Evolutionary conservation across 352 stramenopile genomes (phyloP), one percentile per base, ranked within the genome.

Genomic region (Chrysophaeum taylorii): DNA sequence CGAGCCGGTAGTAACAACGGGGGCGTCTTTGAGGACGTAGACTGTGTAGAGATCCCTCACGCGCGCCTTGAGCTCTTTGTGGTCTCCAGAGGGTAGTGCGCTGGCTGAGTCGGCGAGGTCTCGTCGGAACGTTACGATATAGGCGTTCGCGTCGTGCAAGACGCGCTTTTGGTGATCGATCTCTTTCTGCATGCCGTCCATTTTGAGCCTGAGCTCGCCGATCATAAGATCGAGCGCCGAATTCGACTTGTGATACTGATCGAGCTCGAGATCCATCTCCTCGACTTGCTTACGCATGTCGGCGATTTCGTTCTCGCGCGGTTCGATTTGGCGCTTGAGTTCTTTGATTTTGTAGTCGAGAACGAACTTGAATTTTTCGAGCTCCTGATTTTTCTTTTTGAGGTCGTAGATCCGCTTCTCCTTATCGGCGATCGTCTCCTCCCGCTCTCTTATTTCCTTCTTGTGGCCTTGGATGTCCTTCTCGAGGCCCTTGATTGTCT

Each of bases 341-440:
- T 96, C 90, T 72, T 96, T 95, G 75, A 96, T 96, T 77, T 96
- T 96, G 81, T 96, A 96, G 75, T 96, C 90, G 14, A 96, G 78
- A 27, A 96, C 91, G 75, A 96, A 96, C 66, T 94, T 95, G 77
- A 96, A 96, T 74, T 96, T 96, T 52, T 96, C 91, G 21, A 96
- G 83, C 76, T 96, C 88, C 66, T 96, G 90, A 69, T 96, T 96
- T 75, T 96, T 96, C 80, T 95, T 95, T 68, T 94, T 95, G 0
- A 96, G 78, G 67, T 96, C 90, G 68, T 93, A 95, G 66, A 96
- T 96, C 67, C 89, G 84, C 64, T 94, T 95, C 68, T 96, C 91
- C 76, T 96, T 96, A 60, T 96, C 91, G 23, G 84, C 79, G 64
- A 96, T 96, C 14, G 91, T 96, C 73, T 96, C 91, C 70, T 96